Evolutionary conservation across 257 asterid species (phyloP).

Genomic region (Paulownia fortunei): DNA sequence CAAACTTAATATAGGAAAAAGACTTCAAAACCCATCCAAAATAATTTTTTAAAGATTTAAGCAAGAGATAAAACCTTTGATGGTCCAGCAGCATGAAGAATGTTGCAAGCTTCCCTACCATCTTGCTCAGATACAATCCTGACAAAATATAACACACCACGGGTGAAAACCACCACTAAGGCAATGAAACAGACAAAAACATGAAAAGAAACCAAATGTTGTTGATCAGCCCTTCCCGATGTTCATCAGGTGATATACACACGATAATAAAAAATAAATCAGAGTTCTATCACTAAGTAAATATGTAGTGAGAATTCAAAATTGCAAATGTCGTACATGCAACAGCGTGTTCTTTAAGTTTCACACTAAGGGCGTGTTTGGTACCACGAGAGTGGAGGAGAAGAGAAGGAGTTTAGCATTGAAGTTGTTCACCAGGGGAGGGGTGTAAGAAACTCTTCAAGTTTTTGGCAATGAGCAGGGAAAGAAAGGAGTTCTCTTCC

Average conservation of each 20-base stretch:
- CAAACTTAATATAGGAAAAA: slow-evolving; percentile 4
- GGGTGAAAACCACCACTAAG: neutral
- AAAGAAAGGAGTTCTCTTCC: neutral
- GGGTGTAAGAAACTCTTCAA: neutral
- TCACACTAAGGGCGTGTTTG: neutral
- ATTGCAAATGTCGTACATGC: neutral
- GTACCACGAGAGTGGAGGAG: neutral
- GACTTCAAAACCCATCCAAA: slow-evolving; percentile 11
- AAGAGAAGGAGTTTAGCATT: neutral
- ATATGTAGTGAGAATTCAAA: neutral
- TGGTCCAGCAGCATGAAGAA: slow-evolving; percentile 97
- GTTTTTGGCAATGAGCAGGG: neutral
- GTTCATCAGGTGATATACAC: neutral
- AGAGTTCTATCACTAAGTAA: slow-evolving; percentile 1
- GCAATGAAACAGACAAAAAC: neutral
- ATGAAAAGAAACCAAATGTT: neutral
- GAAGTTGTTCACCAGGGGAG: neutral
- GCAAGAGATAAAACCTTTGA: slow-evolving; percentile 68
- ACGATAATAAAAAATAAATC: neutral
- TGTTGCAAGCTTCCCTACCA: slow-evolving; percentile 93
- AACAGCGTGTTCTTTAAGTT: neutral
- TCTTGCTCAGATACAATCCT: slow-evolving; percentile 90
- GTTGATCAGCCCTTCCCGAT: neutral
- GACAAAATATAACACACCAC: slow-evolving; percentile 29
- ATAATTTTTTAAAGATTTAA: slow-evolving; percentile 19